Conservation (phyloP, 352 stramenopile genomes). For the Pythium insidiosum region DNA sequence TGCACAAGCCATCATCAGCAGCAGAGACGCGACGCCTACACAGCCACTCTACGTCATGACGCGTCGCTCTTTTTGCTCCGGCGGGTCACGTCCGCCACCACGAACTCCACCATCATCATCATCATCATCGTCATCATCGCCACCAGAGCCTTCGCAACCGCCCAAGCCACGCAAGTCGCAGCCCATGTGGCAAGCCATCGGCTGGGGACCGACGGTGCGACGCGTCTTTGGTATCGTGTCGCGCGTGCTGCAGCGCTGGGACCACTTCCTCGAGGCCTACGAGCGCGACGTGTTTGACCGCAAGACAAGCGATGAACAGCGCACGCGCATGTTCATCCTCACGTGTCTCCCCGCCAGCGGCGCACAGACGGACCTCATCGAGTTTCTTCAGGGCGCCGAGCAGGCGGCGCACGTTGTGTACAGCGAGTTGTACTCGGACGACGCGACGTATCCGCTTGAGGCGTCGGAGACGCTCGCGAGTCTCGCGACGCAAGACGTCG, state of each 20-base stretch:
- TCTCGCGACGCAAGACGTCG: conserved; percentile 15
- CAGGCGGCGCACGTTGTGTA: conserved; percentile 32
- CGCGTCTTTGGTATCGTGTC: conserved; percentile 12
- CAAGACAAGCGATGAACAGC: conserved; percentile 19
- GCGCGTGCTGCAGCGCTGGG: conserved; percentile 11
- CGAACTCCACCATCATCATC: no score
- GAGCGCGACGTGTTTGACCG: conserved; percentile 23
- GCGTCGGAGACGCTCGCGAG: conserved; percentile 9
- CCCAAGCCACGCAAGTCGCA: not conserved
- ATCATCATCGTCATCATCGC: not conserved
- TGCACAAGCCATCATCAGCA: no score
- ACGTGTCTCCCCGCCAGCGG: conserved; percentile 25
- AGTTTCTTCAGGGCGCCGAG: conserved; percentile 30
- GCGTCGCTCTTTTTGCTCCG: not conserved
- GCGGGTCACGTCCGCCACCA: no score
- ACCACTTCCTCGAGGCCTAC: conserved; percentile 20
- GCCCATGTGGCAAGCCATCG: conserved; percentile 4
- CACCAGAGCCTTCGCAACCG: not conserved
- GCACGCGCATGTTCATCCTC: conserved; percentile 44
- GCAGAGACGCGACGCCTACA: no score
- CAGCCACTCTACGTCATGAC: no score
- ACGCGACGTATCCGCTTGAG: conserved; percentile 9
- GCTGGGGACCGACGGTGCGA: conserved; percentile 7
- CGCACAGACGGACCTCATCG: conserved; percentile 26
- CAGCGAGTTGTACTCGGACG: conserved; percentile 28